Base-by-base conservation (phyloP, 495 filamentous ascomycete species). In the Pyronema domesticum region DNA sequence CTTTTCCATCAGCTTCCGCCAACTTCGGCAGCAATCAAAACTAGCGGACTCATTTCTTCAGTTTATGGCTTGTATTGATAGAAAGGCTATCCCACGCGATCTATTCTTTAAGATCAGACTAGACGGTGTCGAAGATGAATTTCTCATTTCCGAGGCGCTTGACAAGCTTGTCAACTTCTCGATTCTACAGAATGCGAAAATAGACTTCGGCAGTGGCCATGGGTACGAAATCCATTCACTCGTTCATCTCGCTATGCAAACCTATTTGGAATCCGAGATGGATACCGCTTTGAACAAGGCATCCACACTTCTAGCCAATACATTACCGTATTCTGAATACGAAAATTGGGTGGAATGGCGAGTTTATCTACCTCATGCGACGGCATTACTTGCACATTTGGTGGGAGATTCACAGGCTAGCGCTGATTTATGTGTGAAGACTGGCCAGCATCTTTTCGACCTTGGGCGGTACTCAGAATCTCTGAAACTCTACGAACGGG, bases 1-100 rank as follows among this genome's bases (percentile, higher is more conserved):
- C 15, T 75, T 70, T 71, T 52, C 67, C 54, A 62, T 76, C 17
- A 72, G 72, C 0, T 76, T 75, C 54, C 62, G 71, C 9, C 67
- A 72, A 7, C 70, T 76, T 44, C 37, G 55, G 42, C 9, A 19
- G 7, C 50, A 62, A 37, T 57, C 56, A 35, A 51, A 47, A n/a
- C 37, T 39, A 9, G 67, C 65, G 8, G 57, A 54, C 3, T 47
- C 64, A n/a, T 46, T 71, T 33, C 56, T 69, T 6, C 63, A 50
- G 35, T 46, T 69, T n/a, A 65, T 68, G 46, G 59, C 51, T 33
- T 64, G 64, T 37, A 58, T 68, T 37, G 61, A 70, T 43, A 58
- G 55, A 37, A 59, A 71, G 50, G 58, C 58, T 5, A 67, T 70
- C 46, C 66, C 68, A 8, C 57, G 55, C 15, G 45, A 56, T 8